These are phyloP conservation scores for Candida corydali DNA, from an alignment of 805 yeast species.

Conservation along the genomic window DNA sequence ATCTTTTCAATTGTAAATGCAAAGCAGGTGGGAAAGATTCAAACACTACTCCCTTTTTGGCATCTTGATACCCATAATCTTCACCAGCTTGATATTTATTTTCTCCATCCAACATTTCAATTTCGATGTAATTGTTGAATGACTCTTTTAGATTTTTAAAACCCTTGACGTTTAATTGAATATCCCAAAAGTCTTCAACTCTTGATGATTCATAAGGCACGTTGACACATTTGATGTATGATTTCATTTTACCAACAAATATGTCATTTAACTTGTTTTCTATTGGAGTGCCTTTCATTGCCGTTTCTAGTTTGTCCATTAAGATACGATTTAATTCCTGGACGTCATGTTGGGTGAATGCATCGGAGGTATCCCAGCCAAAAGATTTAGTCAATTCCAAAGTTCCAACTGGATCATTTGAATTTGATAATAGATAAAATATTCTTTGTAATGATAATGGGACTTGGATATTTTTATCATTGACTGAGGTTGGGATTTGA, in stretches of 20 bases:
- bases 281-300: conserved; percentile 84
- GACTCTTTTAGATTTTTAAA: conserved; percentile 68
- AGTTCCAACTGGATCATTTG: conserved; percentile 77
- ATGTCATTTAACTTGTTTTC: conserved; percentile 57
- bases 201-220: conserved; percentile 92
- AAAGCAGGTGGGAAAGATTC: conserved; percentile 87
- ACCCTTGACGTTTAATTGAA: conserved; percentile 89
- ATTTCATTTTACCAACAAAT: conserved; percentile 96
- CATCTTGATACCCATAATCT: conserved; percentile 87
- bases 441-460: conserved; percentile 83
- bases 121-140: conserved; percentile 81
- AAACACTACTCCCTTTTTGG: conserved; percentile 93
- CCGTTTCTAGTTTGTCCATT: conserved; percentile 88
- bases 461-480: conserved; percentile 41
- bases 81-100: conserved; percentile 90
- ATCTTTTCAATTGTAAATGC: conserved; percentile 89
- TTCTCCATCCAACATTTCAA: conserved; percentile 88
- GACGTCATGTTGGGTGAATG: conserved; percentile 96
- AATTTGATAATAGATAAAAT: conserved; percentile 73
- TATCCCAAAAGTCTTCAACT: conserved; percentile 96
- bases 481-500: conserved; percentile 76
- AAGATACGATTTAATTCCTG: conserved; percentile 93
- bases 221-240: conserved; percentile 86
- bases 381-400: conserved; percentile 82
- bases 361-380: conserved; percentile 96